phyloP scores from a whole-genome alignment of 1,139 yeast species.

The Schwanniomyces etchellsii region DNA sequence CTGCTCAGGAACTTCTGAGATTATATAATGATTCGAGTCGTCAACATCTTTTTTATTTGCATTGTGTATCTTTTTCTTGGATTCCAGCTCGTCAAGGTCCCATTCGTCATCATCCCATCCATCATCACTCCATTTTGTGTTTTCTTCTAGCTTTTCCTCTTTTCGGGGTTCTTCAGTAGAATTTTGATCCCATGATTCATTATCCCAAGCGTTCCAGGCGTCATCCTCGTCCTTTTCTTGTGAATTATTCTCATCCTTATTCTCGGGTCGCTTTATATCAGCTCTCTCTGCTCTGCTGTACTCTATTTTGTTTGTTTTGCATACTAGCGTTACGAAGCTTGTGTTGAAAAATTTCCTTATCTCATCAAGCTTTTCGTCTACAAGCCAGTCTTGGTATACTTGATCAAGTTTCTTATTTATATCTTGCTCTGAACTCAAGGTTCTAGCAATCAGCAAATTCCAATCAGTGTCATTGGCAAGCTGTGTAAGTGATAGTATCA shows the following conservation, averaged over 20 bases:
- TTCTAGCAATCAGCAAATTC: constrained; percentile 20
- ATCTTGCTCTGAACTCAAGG: constrained; percentile 12
- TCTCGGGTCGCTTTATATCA: no score
- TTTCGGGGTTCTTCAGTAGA: constrained; percentile 1
- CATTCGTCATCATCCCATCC: constrained; percentile 17
- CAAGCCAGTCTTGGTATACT: constrained; percentile 26
- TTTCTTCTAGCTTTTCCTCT: no score
- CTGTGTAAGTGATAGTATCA: constrained; percentile 19
- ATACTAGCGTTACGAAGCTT: no score
- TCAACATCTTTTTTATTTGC: not conserved
- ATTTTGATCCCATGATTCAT: constrained; percentile 4
- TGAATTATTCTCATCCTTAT: constrained; percentile 3
- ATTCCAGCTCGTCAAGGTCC: constrained; percentile 3
- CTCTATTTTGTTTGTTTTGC: no score
- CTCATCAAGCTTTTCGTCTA: constrained; percentile 21
- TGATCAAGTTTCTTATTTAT: constrained; percentile 20
- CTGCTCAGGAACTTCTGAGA: constrained; percentile 17
- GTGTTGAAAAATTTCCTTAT: constrained; percentile 14
- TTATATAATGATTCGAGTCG: constrained; percentile 4
- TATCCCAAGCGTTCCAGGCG: constrained; percentile 6
- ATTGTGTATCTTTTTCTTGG: not conserved
- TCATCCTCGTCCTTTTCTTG: constrained; percentile 7
- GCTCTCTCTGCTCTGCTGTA: no score
- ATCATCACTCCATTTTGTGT: constrained; percentile 22
- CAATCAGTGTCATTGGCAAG: constrained; percentile 21